phyloP scores from a whole-genome alignment of 1,139 yeast genomes.

The Suhomyces maxii region DNA sequence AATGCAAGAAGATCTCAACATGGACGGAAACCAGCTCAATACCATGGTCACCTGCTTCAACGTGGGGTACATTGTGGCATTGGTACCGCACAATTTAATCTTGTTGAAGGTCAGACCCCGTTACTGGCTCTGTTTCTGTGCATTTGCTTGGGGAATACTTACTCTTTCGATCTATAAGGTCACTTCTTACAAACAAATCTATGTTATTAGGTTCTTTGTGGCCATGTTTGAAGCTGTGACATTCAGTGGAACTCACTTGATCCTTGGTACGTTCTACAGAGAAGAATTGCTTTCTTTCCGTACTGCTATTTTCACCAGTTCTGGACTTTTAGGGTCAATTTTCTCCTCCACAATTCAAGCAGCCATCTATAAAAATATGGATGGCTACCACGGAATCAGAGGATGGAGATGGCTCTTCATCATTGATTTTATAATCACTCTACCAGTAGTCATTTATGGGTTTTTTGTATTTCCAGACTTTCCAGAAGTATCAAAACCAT shows the following conservation, averaged over 20 bases:
- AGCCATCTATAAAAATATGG: conserved; percentile 35
- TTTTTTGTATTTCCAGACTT: conserved; percentile 58
- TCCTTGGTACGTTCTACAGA: conserved; percentile 55
- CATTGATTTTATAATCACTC: conserved; percentile 34
- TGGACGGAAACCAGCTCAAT: conserved; percentile 52
- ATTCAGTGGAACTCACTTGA: conserved; percentile 53
- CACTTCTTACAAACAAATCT: conserved; percentile 42
- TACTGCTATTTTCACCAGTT: conserved; percentile 52
- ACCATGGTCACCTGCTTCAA: conserved; percentile 56
- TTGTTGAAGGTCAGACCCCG: conserved; percentile 53
- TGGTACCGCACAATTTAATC: conserved; percentile 56
- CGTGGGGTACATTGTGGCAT: conserved; percentile 59
- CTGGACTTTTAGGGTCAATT: conserved; percentile 54
- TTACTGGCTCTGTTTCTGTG: conserved; percentile 55
- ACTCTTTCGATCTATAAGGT: conserved; percentile 53
- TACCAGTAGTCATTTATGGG: conserved; percentile 56
- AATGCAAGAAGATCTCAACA: conserved; percentile 33
- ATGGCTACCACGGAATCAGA: conserved; percentile 28
- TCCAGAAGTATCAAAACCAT: conserved; percentile 46
- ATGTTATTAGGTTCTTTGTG: conserved; percentile 54
- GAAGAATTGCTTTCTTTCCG: conserved; percentile 49
- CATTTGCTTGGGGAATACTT: conserved; percentile 54
- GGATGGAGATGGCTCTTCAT: conserved; percentile 47
- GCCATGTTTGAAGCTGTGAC: conserved; percentile 58
- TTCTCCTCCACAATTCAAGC: conserved; percentile 41